Evolutionary conservation across 257 asterid species (phyloP).

Genomic region (Apocynum venetum): DNA sequence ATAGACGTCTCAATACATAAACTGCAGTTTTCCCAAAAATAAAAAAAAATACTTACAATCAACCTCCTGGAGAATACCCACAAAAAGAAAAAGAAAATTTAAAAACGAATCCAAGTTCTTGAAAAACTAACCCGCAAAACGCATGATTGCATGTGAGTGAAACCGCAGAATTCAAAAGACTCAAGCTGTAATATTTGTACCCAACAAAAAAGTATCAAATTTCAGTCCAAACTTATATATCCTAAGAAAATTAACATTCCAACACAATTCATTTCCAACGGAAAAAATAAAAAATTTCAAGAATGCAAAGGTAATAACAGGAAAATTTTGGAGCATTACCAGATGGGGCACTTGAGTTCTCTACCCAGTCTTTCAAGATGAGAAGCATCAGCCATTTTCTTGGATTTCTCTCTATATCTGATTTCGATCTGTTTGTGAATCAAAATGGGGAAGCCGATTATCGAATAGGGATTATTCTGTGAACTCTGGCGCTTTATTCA

Average conservation of each 20-base stretch:
- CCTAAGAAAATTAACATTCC: not conserved
- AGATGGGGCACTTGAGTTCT: slow-evolving; percentile 97
- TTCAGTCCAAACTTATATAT: not conserved
- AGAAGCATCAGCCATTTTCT: slow-evolving; percentile 59
- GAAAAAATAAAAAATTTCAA: not conserved
- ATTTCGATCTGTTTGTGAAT: not conserved
- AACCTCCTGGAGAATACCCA: not conserved
- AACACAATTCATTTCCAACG: not conserved
- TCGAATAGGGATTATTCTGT: not conserved
- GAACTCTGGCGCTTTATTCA: not conserved
- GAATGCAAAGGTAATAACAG: not conserved
- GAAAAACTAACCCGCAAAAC: slow-evolving; percentile 75
- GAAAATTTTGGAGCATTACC: slow-evolving; percentile 37
- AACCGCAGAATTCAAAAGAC: slow-evolving; percentile 73
- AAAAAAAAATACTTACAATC: not conserved
- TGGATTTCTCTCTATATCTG: not conserved
- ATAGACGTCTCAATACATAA: slow-evolving; percentile 69
- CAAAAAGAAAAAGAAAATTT: no score
- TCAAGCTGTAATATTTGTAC: slow-evolving; percentile 47
- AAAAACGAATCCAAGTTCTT: not conserved
- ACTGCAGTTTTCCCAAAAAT: slow-evolving; percentile 33
- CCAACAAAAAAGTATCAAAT: not conserved
- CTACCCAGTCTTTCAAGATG: slow-evolving; percentile 92
- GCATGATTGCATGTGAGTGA: slow-evolving; percentile 91
- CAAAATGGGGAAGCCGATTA: not conserved